Conservation (phyloP, 106 monocot genomes). For the Acorus gramineus region DNA sequence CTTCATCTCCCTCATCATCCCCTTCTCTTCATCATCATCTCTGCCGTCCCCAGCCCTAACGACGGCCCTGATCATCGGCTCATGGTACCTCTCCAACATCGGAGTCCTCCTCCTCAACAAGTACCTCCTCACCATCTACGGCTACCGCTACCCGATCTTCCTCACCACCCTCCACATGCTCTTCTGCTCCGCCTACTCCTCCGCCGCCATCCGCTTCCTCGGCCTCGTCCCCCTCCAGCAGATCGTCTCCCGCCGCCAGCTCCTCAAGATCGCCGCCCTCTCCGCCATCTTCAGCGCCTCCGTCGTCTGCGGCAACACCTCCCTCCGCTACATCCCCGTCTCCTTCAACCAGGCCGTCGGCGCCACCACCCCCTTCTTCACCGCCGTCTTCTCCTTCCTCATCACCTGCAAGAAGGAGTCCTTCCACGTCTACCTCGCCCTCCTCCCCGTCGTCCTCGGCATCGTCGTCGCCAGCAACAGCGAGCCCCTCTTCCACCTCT, state of each 20-base stretch:
- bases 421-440: constrained; percentile 2
- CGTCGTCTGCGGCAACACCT: constrained; percentile 18
- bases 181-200: constrained; percentile 8
- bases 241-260: constrained; percentile 9
- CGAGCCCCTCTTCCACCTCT: constrained; percentile 15
- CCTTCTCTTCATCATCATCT: background rate
- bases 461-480: constrained; percentile 12
- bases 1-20: constrained; percentile 1
- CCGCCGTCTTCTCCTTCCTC: constrained; percentile 11
- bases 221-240: constrained; percentile 9
- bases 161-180: constrained; percentile 14
- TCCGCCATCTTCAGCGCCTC: constrained; percentile 15
- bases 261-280: constrained; percentile 11
- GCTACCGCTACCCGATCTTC: constrained; percentile 13
- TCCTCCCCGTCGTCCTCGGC: constrained; percentile 14
- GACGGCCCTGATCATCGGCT: constrained; percentile 7
- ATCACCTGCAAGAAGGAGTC: constrained; percentile 7
- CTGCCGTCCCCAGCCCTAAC: constrained; percentile 4
- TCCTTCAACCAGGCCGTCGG: constrained; percentile 17
- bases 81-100: constrained; percentile 17
- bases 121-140: constrained; percentile 4
- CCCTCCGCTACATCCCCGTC: constrained; percentile 17
- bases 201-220: constrained; percentile 7
- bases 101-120: constrained; percentile 3
- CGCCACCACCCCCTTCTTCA: constrained; percentile 12